Conservation (phyloP, 2,329 filamentous ascomycete species). For the Trichoderma brevicompactum region DNA sequence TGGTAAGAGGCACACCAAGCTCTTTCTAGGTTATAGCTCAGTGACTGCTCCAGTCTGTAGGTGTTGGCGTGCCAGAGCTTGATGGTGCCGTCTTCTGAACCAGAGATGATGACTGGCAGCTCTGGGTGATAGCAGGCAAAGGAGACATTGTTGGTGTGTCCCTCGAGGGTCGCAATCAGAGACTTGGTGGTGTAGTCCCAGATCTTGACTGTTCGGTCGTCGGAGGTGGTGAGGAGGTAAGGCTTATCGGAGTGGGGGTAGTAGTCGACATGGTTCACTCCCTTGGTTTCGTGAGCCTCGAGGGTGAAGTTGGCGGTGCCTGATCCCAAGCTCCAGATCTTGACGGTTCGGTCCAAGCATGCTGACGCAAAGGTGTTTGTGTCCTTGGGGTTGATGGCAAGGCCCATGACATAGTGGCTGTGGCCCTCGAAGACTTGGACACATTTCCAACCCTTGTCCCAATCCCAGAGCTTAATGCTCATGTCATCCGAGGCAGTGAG, state of each 20-base stretch:
- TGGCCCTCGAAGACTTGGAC: slow-evolving; percentile 97
- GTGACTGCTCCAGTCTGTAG: slow-evolving; percentile 90
- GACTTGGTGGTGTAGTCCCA: slow-evolving; percentile 99
- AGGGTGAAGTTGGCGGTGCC: slow-evolving; percentile 95
- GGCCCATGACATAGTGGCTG: slow-evolving; percentile 93
- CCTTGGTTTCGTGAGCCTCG: slow-evolving; percentile 95
- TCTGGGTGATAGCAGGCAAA: slow-evolving; percentile 98
- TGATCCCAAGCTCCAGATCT: slow-evolving; percentile 96
- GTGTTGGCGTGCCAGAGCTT: slow-evolving; percentile 99
- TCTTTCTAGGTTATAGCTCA: slow-evolving; percentile 93
- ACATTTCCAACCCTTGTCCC: slow-evolving; percentile 98
- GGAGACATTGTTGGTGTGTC: slow-evolving; percentile 96
- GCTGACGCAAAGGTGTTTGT: slow-evolving; percentile 91
- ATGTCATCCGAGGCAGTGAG: slow-evolving; percentile 97
- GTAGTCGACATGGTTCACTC: slow-evolving; percentile 97
- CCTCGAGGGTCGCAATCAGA: slow-evolving; percentile 92
- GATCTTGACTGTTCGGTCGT: slow-evolving; percentile 95
- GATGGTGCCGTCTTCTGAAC: slow-evolving; percentile 95
- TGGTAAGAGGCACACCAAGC: slow-evolving; percentile 98
- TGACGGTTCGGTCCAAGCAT: slow-evolving; percentile 94
- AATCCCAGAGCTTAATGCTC: slow-evolving; percentile 99
- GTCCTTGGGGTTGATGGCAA: slow-evolving; percentile 97
- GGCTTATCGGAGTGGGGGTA: slow-evolving; percentile 75
- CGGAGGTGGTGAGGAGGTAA: slow-evolving; percentile 94
- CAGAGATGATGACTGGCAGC: slow-evolving; percentile 94